A percentile compares a stretch with the other conserved stretches of the same genome.
Evolutionary conservation across 2,329 filamentous ascomycete genomes (phyloP).

Genomic region (Lecanicillium sp.): DNA sequence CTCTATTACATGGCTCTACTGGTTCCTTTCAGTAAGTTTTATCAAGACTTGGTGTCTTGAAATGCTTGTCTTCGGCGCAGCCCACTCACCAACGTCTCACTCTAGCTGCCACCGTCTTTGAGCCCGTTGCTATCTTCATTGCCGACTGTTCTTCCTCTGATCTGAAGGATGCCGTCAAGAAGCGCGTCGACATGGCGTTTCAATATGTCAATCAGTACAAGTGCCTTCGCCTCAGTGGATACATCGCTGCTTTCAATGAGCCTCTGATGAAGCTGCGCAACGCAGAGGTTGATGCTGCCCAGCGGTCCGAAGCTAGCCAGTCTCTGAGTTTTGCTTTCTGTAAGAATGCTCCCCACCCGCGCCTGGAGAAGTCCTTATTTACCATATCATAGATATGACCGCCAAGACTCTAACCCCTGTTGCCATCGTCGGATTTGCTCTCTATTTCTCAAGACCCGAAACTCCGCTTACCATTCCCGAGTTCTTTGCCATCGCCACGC

Average conservation of each 20-base stretch:
- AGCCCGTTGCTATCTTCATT: neutral
- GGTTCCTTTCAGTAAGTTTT: neutral
- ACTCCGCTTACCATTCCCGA: neutral
- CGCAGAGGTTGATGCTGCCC: neutral
- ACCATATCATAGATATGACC: neutral
- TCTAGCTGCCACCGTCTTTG: neutral
- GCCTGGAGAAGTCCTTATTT: neutral
- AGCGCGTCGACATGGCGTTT: neutral
- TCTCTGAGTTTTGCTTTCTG: neutral
- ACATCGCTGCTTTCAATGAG: neutral
- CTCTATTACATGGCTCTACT: neutral
- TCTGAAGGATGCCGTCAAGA: neutral
- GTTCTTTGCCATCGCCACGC: neutral
- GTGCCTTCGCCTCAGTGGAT: neutral
- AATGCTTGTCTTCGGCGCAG: neutral
- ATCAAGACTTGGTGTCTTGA: neutral
- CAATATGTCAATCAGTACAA: neutral
- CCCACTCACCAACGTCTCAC: neutral
- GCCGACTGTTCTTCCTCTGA: no score
- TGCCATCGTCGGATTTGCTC: neutral
- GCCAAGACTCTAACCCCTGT: neutral
- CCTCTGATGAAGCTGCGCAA: neutral
- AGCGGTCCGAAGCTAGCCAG: neutral
- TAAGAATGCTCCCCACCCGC: neutral
- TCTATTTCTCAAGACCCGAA: neutral